These are phyloP conservation scores for Panicum virgatum DNA, from an alignment of 202 grass and related monocot genomes.

Conservation along the genomic window DNA sequence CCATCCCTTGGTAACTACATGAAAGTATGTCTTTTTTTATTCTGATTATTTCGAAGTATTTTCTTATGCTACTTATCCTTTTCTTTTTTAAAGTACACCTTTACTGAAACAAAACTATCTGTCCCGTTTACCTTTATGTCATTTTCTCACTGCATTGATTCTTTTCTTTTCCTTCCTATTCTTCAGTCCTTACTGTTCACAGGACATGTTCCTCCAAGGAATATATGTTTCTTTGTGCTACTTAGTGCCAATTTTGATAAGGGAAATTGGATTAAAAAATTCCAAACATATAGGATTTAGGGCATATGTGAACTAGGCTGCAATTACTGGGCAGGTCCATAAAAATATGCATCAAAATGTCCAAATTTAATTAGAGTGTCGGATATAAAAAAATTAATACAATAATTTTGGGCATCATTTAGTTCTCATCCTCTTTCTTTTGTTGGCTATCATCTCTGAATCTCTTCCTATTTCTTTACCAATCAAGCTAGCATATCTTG, in stretches of 20 bases:
- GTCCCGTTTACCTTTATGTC: neutral
- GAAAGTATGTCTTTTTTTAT: constrained; percentile 68
- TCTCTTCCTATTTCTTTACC: constrained; percentile 25
- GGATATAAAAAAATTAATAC: neutral
- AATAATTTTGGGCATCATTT: neutral
- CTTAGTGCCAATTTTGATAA: neutral
- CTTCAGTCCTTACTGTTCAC: neutral
- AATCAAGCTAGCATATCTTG: constrained; percentile 25
- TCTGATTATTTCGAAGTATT: neutral
- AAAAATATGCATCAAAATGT: constrained; percentile 1
- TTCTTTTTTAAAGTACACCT: neutral
- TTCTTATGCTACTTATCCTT: neutral
- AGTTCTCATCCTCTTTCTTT: neutral
- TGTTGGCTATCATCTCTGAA: neutral
- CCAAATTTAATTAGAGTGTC: neutral
- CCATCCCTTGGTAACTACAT: constrained; percentile 85
- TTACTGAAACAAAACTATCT: neutral
- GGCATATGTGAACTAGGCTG: neutral
- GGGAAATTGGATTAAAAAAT: neutral
- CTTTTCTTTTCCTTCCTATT: neutral
- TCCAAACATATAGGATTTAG: neutral
- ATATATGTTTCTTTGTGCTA: constrained; percentile 20
- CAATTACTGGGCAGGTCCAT: neutral
- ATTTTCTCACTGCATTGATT: neutral
- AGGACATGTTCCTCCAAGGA: neutral